Conservation (phyloP, 441 rosid species). For the Capsella rubella region DNA sequence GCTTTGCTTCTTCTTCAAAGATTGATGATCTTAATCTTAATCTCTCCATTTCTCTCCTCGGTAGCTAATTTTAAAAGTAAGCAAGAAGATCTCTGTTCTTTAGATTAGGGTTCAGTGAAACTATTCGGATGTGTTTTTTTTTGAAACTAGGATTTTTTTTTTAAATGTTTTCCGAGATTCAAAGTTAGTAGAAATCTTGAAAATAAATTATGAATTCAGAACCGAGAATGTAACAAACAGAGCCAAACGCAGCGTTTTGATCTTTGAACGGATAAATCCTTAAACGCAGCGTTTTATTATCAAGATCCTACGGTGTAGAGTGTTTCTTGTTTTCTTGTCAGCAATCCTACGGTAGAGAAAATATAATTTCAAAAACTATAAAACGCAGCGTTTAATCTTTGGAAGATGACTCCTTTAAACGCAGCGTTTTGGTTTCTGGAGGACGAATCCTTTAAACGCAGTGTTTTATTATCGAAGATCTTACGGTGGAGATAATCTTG, state of each 20-base stretch:
- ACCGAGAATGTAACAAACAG: neutral
- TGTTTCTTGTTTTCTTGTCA: too few species aligned
- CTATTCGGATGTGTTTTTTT: conserved; percentile 6
- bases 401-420: neutral
- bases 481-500: neutral
- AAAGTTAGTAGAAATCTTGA: conserved; percentile 17
- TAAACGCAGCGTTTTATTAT: neutral
- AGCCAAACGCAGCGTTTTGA: neutral
- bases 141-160: conserved; percentile 17
- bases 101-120: conserved; percentile 38
- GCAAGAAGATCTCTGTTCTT: neutral
- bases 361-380: too few species aligned
- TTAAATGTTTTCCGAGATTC: conserved; percentile 3
- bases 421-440: neutral
- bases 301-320: neutral
- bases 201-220: conserved; percentile 7
- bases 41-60: conserved; percentile 84
- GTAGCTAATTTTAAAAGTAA: conserved; percentile 42
- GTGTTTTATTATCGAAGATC: neutral
- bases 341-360: neutral
- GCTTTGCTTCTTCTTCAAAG: conserved; percentile 50
- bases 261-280: too few species aligned
- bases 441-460: neutral
- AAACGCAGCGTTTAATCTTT: too few species aligned
- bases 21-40: conserved; percentile 62